A percentile compares a stretch with the other conserved stretches of the same genome.
Conservation (phyloP, 371 early-diverging fungal species). For the Dichotomocladium elegans region DNA sequence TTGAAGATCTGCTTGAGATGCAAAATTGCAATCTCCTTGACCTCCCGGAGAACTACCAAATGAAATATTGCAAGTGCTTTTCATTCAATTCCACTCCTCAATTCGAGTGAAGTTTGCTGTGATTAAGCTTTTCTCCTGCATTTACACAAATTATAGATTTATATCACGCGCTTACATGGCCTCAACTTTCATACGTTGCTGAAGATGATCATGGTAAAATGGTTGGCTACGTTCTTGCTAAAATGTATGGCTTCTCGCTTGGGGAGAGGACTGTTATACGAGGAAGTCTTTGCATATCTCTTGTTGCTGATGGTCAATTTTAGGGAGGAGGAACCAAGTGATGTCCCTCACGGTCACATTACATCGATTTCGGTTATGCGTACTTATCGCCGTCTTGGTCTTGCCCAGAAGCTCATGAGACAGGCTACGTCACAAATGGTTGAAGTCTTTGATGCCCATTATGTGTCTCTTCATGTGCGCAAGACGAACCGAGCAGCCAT, state of each 20-base stretch:
- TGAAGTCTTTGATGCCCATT: slow-evolving; percentile 81
- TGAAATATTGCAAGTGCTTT: slow-evolving; percentile 86
- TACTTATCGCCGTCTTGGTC: slow-evolving; percentile 90
- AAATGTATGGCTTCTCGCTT: slow-evolving; percentile 67
- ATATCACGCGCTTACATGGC: slow-evolving; percentile 95
- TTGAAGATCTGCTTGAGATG: slow-evolving; percentile 79
- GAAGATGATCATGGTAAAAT: slow-evolving; percentile 88
- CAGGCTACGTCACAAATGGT: slow-evolving; percentile 91
- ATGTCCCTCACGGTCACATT: slow-evolving; percentile 91
- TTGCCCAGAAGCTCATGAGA: slow-evolving; percentile 94
- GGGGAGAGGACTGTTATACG: no score
- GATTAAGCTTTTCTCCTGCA: no score
- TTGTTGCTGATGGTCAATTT: not conserved
- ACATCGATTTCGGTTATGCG: slow-evolving; percentile 95
- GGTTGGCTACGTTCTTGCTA: slow-evolving; percentile 96
- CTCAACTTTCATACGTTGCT: slow-evolving; percentile 94
- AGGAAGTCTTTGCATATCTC: no score
- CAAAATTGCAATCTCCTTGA: slow-evolving; percentile 96
- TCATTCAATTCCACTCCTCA: not conserved
- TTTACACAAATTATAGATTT: slow-evolving; percentile 51
- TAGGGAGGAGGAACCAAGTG: slow-evolving; percentile 84
- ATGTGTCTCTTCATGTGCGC: slow-evolving; percentile 92
- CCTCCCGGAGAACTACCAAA: slow-evolving; percentile 97
- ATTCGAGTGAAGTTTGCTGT: no score
- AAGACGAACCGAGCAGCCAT: slow-evolving; percentile 93